These are phyloP conservation scores for Trichoderma simmonsii DNA, from an alignment of 2,329 filamentous ascomycete species.

Conservation along the genomic window DNA sequence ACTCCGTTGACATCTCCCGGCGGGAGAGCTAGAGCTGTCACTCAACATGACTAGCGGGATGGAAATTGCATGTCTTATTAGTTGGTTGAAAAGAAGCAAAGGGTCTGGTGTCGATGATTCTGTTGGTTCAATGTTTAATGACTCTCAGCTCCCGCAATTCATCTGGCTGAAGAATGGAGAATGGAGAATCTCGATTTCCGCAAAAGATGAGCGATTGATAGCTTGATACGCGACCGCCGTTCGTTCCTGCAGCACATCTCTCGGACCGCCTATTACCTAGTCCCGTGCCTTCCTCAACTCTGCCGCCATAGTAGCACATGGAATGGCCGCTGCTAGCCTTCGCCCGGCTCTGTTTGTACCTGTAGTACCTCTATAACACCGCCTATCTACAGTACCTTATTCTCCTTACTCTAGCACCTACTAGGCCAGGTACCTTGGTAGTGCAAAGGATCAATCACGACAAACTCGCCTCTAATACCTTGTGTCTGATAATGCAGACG, in stretches of 20 bases:
- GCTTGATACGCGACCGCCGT: background rate
- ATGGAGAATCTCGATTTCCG: background rate
- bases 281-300: conserved; percentile 10
- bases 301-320: background rate
- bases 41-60: background rate
- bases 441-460: background rate
- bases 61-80: conserved; percentile 1
- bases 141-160: background rate
- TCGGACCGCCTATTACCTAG: background rate
- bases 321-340: background rate
- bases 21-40: background rate
- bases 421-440: no score
- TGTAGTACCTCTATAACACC: background rate
- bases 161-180: background rate
- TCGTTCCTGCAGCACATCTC: background rate
- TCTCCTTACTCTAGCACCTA: no score
- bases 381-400: background rate
- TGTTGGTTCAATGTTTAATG: background rate
- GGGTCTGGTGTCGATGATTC: background rate
- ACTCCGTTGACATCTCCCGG: conserved; percentile 1
- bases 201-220: background rate
- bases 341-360: no score
- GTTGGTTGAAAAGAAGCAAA: background rate
- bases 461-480: background rate
- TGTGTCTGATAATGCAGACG: background rate